Evolutionary conservation across 352 stramenopile genomes (phyloP).

Genomic region (Phytophthora uliginosa): DNA sequence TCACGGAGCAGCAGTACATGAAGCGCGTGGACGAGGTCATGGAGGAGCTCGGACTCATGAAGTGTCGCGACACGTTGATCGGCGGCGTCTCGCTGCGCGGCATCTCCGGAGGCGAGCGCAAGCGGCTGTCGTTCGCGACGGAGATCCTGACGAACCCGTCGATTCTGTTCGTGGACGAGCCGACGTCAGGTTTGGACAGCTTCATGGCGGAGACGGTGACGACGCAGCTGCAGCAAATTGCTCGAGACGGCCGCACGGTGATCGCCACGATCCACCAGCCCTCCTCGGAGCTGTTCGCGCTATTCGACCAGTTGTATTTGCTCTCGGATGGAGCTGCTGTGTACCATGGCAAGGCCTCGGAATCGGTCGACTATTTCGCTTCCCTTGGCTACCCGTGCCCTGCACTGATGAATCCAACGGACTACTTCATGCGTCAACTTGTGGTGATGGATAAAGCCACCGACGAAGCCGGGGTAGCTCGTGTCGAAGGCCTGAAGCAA

Average conservation of each 20-base stretch:
- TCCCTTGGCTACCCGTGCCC: slow-evolving; percentile 39
- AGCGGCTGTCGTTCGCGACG: slow-evolving; percentile 81
- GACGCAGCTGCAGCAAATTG: slow-evolving; percentile 63
- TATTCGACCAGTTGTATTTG: slow-evolving; percentile 52
- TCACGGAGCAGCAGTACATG: slow-evolving; percentile 32
- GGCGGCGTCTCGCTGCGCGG: slow-evolving; percentile 48
- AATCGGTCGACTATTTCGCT: slow-evolving; percentile 47
- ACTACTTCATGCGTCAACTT: slow-evolving; percentile 57
- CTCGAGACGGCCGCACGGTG: slow-evolving; percentile 82
- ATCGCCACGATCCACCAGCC: slow-evolving; percentile 90
- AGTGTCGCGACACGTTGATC: slow-evolving; percentile 59
- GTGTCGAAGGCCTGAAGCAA: slow-evolving; percentile 31
- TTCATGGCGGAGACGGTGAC: slow-evolving; percentile 60
- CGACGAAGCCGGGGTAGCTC: slow-evolving; percentile 28
- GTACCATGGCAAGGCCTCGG: slow-evolving; percentile 44
- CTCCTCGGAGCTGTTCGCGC: slow-evolving; percentile 53
- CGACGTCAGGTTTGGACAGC: slow-evolving; percentile 60
- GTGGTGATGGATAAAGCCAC: slow-evolving; percentile 43
- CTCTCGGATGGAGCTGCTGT: slow-evolving; percentile 39
- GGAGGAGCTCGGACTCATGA: slow-evolving; percentile 51
- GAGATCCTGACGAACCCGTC: slow-evolving; percentile 77
- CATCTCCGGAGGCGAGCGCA: slow-evolving; percentile 79
- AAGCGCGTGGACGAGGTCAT: slow-evolving; percentile 53
- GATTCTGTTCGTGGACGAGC: slow-evolving; percentile 84
- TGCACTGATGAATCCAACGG: slow-evolving; percentile 45